Evolutionary conservation across 2,329 filamentous ascomycete species (phyloP), one percentile per base, ranked within the genome.

Genomic region (Epichloe gansuensis): DNA sequence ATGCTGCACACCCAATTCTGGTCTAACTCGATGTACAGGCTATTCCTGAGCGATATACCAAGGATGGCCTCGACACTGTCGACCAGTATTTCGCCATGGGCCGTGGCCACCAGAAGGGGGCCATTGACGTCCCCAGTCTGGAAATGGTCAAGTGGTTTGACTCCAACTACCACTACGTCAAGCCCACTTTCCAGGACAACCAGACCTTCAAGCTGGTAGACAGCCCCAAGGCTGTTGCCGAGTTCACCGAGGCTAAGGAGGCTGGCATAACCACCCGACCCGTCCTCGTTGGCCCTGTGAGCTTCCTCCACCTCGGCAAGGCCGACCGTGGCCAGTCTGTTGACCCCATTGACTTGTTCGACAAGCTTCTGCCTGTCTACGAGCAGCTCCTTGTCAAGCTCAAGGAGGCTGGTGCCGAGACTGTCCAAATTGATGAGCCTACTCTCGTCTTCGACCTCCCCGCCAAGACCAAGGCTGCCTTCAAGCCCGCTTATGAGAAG

Each of bases 91-190:
- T 98, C 68, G 93, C 93, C 74, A 95, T 98, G 89, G 93, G 93
- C 67, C 88, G 93, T 84, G 93, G 93, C 69, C 90, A 94, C 76
- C 93, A 98, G 77, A 94, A 89, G 83, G 82, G 84, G 67, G 82
- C 87, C 71, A 80, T 97, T 63, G 93, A 98, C 73, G 93, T 97
- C 60, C 89, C 91, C 63, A 81, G 80, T 67, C 77, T 95, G 74
- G 93, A 98, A 81, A 98, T 98, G 93, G 93, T 98, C 66, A 98
- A 98, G 81, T 98, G 93, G 93, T 98, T 98, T 70, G 93, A 98
- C 81, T 95, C 89, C 60, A 98, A 98, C 86, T 98, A 98, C 85
- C 93, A 97, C 82, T 98, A 98, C 74, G 93, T 97, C 76, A 97
- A 97, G 84, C 93, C 93, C 59, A 96, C 93, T 57, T 82, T 98